Base-by-base conservation (phyloP, 371 early-diverging fungal genomes). In the Apophysomyces trapeziformis region DNA sequence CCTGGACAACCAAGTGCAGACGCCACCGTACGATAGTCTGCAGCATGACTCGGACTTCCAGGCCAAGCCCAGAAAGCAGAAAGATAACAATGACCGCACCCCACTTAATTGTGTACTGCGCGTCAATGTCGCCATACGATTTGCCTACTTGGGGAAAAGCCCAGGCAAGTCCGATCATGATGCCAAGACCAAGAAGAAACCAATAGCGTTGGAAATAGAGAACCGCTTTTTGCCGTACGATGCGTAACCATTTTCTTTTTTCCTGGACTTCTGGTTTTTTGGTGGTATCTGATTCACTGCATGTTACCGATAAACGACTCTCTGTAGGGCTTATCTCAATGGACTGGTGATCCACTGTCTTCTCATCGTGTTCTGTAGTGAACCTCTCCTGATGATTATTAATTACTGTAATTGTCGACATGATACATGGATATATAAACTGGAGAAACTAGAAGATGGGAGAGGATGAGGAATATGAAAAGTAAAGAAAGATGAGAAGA, bases 31-130 rank as follows among this genome's bases (percentile, higher is more conserved):
- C 59, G 41, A 90, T 78, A 0, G 87, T 84, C 45, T 75, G 69
- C 5, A 82, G 38, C 65, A 92, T 81, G 37, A 86, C 88, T 56
- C 78, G 74, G 14, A 89, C 84, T 66, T 90, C 89, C 61, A 92
- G 71, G 0, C 87, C 85, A 9, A 92, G 75, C 0, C 91, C 92
- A 2, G 90, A 89, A n/a, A 91, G 70, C 41, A 92, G 80, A 74
- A 92, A 92, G 62, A 91, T 89, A 32, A 90, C 66, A 61, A 85
- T 79, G 18, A 90, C 89, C n/a, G 83, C 85, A 38, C 82, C 90
- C 78, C 89, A 91, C 65, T 86, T 87, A 57, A 90, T 82, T 1
- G 86, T 80, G 61, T 87, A 89, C 66, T 91, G 89, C 16, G 88
- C 80, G 13, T 86, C 75, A 45, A 92, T 79, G 8, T 70, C 74